These are phyloP conservation scores for Stagonosporopsis rhizophila DNA, from an alignment of 2,329 filamentous ascomycete genomes.

Conservation along the genomic window DNA sequence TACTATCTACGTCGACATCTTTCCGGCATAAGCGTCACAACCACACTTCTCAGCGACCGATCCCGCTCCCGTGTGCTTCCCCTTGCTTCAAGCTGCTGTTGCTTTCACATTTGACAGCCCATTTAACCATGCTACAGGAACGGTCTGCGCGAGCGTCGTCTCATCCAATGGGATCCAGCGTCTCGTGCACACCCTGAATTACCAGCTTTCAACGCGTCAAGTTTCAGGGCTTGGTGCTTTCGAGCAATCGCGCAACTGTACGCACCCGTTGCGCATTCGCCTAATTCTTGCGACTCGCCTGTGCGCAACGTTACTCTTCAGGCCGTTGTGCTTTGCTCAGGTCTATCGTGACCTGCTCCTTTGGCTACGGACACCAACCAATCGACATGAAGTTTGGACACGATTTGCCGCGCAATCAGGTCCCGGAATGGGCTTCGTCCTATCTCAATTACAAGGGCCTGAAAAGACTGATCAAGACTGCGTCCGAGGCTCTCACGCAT, in stretches of 20 bases:
- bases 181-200: constrained; percentile 32
- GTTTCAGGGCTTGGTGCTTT: constrained; percentile 27
- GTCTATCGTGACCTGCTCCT: background rate
- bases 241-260: constrained; percentile 17
- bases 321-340: constrained; percentile 10
- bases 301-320: constrained; percentile 10
- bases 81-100: constrained; percentile 35
- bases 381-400: constrained; percentile 58
- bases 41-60: constrained; percentile 32
- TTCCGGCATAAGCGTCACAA: constrained; percentile 19
- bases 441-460: constrained; percentile 92
- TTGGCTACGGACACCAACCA: constrained; percentile 1
- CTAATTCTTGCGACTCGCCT: constrained; percentile 20
- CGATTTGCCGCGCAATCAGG: constrained; percentile 77
- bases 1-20: constrained; percentile 27
- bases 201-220: constrained; percentile 29
- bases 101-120: constrained; percentile 37
- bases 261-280: constrained; percentile 15
- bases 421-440: constrained; percentile 82
- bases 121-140: constrained; percentile 46
- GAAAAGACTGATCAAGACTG: constrained; percentile 93
- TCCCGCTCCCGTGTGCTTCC: constrained; percentile 40
- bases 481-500: constrained; percentile 68
- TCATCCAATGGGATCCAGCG: constrained; percentile 44
- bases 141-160: constrained; percentile 28